Evolutionary conservation across 495 filamentous ascomycete species (phyloP).

Genomic region (Hypoxylon fragiforme): DNA sequence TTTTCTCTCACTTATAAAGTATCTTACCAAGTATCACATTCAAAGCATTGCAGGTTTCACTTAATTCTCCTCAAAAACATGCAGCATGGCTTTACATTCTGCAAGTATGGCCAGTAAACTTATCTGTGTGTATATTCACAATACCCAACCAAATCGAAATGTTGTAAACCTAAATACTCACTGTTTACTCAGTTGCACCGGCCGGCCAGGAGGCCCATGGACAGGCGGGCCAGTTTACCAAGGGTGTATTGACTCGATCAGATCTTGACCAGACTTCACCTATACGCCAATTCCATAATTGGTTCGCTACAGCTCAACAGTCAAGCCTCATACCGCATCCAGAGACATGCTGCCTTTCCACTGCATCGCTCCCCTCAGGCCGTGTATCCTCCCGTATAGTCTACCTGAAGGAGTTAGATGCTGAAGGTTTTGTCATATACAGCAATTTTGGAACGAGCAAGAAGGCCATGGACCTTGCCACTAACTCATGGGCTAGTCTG

Average conservation of each 20-base stretch:
- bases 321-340: constrained; percentile 64
- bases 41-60: constrained; percentile 26
- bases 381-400: constrained; percentile 82
- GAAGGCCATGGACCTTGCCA: constrained; percentile 67
- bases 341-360: constrained; percentile 78
- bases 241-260: constrained; percentile 54
- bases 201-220: constrained; percentile 43
- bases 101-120: constrained; percentile 47
- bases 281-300: constrained; percentile 79
- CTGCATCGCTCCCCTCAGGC: constrained; percentile 82
- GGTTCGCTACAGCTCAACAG: constrained; percentile 75
- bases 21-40: no score
- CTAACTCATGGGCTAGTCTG: constrained; percentile 68
- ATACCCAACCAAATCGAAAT: neutral
- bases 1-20: no score
- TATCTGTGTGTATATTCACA: constrained; percentile 53
- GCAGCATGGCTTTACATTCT: constrained; percentile 54
- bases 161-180: constrained; percentile 2
- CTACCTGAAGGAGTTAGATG: constrained; percentile 86
- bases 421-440: constrained; percentile 79
- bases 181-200: constrained; percentile 41
- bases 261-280: constrained; percentile 61
- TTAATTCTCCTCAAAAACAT: constrained; percentile 19
- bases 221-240: constrained; percentile 66
- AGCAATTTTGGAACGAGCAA: constrained; percentile 82